Conservation (phyloP, 495 filamentous ascomycete species). For the Talaromyces wortmannii region DNA sequence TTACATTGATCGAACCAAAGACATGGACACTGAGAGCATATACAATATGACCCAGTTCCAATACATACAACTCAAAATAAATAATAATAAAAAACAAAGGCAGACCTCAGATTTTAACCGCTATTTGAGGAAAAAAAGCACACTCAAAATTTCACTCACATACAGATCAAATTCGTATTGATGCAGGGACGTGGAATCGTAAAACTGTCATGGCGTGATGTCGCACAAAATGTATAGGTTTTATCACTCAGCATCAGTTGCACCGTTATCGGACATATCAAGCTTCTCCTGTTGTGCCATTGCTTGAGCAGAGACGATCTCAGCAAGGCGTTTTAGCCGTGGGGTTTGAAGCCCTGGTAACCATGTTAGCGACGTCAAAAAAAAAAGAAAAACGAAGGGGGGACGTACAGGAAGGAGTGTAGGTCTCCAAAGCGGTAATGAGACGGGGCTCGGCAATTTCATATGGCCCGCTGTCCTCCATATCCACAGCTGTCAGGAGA, state of each 20-base stretch:
- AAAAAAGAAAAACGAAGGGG: background rate
- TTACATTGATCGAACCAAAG: background rate
- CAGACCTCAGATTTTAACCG: background rate
- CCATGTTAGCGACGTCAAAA: constrained; percentile 10
- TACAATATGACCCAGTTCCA: constrained; percentile 9
- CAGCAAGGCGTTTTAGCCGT: constrained; percentile 84
- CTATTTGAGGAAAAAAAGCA: too few species aligned
- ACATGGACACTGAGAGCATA: background rate
- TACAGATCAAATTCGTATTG: background rate
- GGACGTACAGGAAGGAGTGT: constrained; percentile 85
- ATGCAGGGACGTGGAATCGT: constrained; percentile 1
- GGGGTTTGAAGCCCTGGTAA: constrained; percentile 84
- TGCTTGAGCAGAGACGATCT: constrained; percentile 94
- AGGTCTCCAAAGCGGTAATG: constrained; percentile 95
- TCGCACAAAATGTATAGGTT: background rate
- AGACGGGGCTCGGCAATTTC: constrained; percentile 95
- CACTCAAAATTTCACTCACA: background rate
- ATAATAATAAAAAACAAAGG: background rate
- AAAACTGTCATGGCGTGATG: constrained; percentile 1
- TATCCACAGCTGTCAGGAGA: constrained; percentile 86
- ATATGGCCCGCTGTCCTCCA: constrained; percentile 99
- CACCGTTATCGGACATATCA: constrained; percentile 44
- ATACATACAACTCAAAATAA: too few species aligned
- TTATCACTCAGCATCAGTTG: constrained; percentile 7
- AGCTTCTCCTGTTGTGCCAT: constrained; percentile 88